Percentiles rank a stretch among this genome's conserved stretches.
Evolutionary conservation across 495 filamentous ascomycete species (phyloP).

Genomic region (Penicillium coffeae): DNA sequence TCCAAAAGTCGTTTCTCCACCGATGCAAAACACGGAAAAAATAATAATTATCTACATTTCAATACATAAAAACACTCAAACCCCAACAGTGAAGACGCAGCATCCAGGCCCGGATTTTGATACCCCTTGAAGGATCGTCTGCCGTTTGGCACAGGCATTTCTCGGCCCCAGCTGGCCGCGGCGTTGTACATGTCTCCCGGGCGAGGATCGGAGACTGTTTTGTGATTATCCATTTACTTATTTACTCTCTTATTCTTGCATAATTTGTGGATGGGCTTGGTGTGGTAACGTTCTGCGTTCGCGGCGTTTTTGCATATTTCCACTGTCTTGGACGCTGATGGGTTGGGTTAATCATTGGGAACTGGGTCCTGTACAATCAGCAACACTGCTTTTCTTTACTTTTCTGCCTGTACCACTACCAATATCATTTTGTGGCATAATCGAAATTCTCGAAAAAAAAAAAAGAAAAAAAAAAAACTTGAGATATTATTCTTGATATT

Average conservation of each 20-base stretch:
- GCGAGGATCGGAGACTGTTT: conserved; percentile 13
- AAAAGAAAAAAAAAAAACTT: too few relatives aligned
- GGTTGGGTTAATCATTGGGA: conserved; percentile 17
- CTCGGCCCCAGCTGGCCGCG: conserved; percentile 27
- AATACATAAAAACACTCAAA: conserved; percentile 5
- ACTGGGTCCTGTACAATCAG: conserved; percentile 26
- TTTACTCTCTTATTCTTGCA: conserved; percentile 7
- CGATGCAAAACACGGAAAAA: conserved; percentile 6
- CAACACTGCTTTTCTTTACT: conserved; percentile 11
- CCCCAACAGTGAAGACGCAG: conserved; percentile 2
- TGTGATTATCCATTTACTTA: conserved; percentile 16
- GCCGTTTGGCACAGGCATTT: conserved; percentile 17
- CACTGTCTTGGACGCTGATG: conserved; percentile 12
- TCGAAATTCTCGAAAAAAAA: conserved; percentile 13
- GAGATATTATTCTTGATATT: conserved; percentile 5
- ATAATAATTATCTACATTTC: conserved; percentile 5
- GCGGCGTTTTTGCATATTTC: conserved; percentile 27
- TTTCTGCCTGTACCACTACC: conserved; percentile 20
- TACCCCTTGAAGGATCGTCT: conserved; percentile 26
- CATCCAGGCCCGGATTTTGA: conserved; percentile 16
- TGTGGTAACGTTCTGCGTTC: conserved; percentile 6
- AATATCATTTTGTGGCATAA: conserved; percentile 16
- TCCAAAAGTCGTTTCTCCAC: background rate
- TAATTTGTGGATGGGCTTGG: conserved; percentile 12
- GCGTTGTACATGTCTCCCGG: conserved; percentile 36